Base-by-base conservation (phyloP, 176 grass and related monocot genomes). In the Aegilops sharonensis region DNA sequence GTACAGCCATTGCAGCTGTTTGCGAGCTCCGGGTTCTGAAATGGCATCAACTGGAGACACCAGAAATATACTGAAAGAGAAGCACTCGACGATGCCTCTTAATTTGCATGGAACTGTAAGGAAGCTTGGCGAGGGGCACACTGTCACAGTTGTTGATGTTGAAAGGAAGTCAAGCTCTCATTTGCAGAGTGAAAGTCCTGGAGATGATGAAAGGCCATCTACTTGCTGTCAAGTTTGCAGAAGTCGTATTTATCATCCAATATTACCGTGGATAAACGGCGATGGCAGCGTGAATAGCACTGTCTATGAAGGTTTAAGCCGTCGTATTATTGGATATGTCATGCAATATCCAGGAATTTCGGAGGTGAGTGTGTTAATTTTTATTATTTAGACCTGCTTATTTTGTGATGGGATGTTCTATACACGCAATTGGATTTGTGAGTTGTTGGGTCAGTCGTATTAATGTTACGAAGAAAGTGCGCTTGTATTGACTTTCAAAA, bases 261-360 rank as follows among this genome's bases (percentile, higher is more conserved):
- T 98, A 83, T 87, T 95, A 18, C 93, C 95, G 78, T 98, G 95
- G 93, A 89, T 98, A 84, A 98, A 98, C 80, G 95, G 81, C 81
- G 95, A 98, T 91, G 95, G 95, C 63, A 98, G 88, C 29, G 85
- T 78, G 67, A 98, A 95, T 80, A 92, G 47, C 75, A 89, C 87
- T 32, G 47, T 92, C 39, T 92, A 92, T 48, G 88, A 98, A 86
- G 89, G 91, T 69, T 87, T 98, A 65, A 91, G 83, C 42, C 93
- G 93, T 45, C 85, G 93, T 48, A 43, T 98, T 83, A 87, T 98
- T 79, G 95, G 93, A 31, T 92, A 87, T 65, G 78, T 89, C 77
- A 95, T 98, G 93, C 93, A 95, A 86, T 92, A 95, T 89, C 95
- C 95, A 65, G 91, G 95, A 78, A 52, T 94, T 34, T 60, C 71